phyloP scores from a whole-genome alignment of 148 eudicot species.

The Silene conica region DNA sequence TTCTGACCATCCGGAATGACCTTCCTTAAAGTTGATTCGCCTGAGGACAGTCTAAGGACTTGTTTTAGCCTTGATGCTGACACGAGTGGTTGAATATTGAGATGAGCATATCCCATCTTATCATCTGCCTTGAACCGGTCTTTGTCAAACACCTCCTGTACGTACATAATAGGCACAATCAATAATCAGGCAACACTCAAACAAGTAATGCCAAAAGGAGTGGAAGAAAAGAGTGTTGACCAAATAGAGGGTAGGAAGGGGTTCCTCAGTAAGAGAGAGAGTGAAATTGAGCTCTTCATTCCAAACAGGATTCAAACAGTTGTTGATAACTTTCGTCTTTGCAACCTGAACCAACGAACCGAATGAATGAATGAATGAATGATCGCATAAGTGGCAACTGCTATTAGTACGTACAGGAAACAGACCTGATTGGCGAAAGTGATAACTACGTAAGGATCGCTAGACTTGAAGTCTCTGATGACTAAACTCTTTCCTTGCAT shows the following conservation, averaged over 20 bases:
- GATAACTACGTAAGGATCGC: slow-evolving; percentile 67
- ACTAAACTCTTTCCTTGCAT: slow-evolving; percentile 61
- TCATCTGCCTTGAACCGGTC: slow-evolving; percentile 76
- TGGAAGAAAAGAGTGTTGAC: slow-evolving; percentile 12
- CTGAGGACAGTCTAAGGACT: too few species aligned
- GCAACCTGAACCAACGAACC: too few species aligned
- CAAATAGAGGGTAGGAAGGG: slow-evolving; percentile 46
- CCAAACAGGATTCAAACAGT: slow-evolving; percentile 79
- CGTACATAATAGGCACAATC: too few species aligned
- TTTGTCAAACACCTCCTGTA: slow-evolving; percentile 74
- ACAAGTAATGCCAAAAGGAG: too few species aligned
- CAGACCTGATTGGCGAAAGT: too few species aligned
- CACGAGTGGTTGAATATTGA: slow-evolving; percentile 57
- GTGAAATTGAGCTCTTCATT: slow-evolving; percentile 56
- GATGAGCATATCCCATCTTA: slow-evolving; percentile 64
- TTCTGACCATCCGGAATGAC: slow-evolving; percentile 54
- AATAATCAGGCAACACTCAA: too few species aligned
- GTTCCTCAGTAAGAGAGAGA: slow-evolving; percentile 26
- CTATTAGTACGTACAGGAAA: too few species aligned
- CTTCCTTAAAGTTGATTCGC: too few species aligned
- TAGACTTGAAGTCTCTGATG: slow-evolving; percentile 63
- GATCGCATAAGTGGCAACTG: too few species aligned
- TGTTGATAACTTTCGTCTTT: slow-evolving; percentile 68
- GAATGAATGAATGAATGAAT: too few species aligned
- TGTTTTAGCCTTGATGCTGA: slow-evolving; percentile 57